phyloP scores from a whole-genome alignment of 345 rosid genomes.

The Durio zibethinus region DNA sequence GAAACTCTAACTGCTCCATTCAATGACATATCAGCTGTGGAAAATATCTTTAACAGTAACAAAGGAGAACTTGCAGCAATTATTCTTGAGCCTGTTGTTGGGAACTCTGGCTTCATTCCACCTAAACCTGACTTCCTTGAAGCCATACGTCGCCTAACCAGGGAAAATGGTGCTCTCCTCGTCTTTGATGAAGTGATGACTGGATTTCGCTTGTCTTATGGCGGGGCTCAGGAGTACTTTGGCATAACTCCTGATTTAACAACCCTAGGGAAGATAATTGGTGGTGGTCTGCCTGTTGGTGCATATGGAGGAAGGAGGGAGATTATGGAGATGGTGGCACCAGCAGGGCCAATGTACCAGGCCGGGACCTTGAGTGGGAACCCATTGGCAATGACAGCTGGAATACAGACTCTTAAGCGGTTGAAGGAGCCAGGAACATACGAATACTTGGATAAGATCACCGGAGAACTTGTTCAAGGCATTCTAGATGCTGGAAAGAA shows the following conservation, averaged over 20 bases:
- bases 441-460: conserved; percentile 73
- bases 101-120: conserved; percentile 81
- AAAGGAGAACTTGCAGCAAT: conserved; percentile 74
- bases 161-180: conserved; percentile 65
- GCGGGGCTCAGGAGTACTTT: conserved; percentile 91
- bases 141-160: conserved; percentile 47
- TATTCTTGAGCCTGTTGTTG: conserved; percentile 91
- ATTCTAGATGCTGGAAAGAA: conserved; percentile 74
- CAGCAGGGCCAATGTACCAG: conserved; percentile 98
- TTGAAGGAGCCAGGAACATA: conserved; percentile 74
- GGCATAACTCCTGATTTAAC: conserved; percentile 79
- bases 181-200: conserved; percentile 97
- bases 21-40: conserved; percentile 67
- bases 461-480: conserved; percentile 61
- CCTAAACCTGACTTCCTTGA: conserved; percentile 72
- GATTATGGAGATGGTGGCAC: conserved; percentile 96
- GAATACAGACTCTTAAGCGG: conserved; percentile 74
- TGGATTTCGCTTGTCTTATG: conserved; percentile 81
- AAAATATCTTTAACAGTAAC: conserved; percentile 49
- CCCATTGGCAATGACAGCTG: conserved; percentile 94
- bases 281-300: conserved; percentile 91
- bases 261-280: conserved; percentile 88
- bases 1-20: conserved; percentile 77
- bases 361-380: conserved; percentile 97
- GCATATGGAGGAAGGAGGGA: conserved; percentile 96